Evolutionary conservation across 2,329 filamentous ascomycete genomes (phyloP).

Genomic region (Scedosporium minutisporum): DNA sequence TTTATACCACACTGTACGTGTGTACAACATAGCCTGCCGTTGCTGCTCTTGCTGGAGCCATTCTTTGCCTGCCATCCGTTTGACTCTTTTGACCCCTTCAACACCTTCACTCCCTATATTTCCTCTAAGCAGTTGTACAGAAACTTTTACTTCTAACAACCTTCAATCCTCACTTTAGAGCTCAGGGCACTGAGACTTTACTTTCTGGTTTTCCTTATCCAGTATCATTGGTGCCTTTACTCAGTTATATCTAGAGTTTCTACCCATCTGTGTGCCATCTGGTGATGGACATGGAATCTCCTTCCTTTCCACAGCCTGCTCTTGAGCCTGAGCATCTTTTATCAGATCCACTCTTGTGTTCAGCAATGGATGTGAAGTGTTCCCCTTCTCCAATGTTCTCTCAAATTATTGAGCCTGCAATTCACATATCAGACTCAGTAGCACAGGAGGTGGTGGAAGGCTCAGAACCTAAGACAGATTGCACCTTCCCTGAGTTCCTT

Average conservation of each 20-base stretch:
- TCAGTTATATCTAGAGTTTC: background rate
- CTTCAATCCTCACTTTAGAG: background rate
- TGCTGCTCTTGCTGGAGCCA: background rate
- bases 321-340: too few species aligned
- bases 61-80: background rate
- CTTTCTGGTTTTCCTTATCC: background rate
- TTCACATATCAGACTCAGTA: background rate
- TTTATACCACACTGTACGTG: background rate
- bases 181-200: background rate
- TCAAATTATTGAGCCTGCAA: background rate
- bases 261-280: too few species aligned
- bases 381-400: background rate
- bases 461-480: conserved; percentile 15
- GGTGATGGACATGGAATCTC: background rate
- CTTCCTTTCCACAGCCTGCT: too few species aligned
- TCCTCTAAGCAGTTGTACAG: background rate
- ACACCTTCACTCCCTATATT: background rate
- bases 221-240: background rate
- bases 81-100: background rate
- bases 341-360: background rate
- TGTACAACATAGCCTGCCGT: background rate
- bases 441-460: background rate
- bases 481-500: conserved; percentile 47
- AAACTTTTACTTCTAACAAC: background rate
- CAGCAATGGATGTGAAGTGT: background rate